These are phyloP conservation scores for Austroboletus rostrupii DNA, from an alignment of 1,284 basidiomycete species.

Conservation along the genomic window DNA sequence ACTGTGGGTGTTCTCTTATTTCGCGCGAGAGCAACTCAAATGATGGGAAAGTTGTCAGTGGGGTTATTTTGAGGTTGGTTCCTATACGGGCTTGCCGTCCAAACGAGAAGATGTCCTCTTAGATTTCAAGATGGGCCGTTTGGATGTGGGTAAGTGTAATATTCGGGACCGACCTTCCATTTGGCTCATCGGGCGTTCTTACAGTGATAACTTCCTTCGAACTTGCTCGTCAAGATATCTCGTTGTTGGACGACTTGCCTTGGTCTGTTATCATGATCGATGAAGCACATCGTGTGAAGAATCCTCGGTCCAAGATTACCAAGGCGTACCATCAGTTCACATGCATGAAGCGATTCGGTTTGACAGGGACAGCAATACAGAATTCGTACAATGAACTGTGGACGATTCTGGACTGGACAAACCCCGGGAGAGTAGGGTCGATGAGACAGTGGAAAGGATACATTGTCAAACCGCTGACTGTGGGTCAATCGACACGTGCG, in stretches of 20 bases:
- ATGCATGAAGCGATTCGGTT: conserved; percentile 65
- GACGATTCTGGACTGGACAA: conserved; percentile 80
- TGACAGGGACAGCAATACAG: conserved; percentile 84
- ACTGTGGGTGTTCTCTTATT: conserved; percentile 42
- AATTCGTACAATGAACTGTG: conserved; percentile 83
- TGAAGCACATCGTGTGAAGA: conserved; percentile 82
- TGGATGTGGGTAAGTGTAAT: conserved; percentile 62
- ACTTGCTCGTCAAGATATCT: conserved; percentile 63
- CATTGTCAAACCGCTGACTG: conserved; percentile 61
- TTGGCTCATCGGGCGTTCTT: neutral
- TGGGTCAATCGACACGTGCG: conserved; percentile 65
- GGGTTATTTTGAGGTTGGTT: conserved; percentile 77
- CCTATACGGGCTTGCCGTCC: conserved; percentile 52
- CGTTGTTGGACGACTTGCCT: conserved; percentile 55
- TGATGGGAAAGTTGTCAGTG: conserved; percentile 42
- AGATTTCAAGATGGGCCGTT: conserved; percentile 69
- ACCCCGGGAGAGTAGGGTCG: conserved; percentile 65
- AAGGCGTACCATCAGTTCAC: conserved; percentile 60
- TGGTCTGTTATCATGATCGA: conserved; percentile 77
- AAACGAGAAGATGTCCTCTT: conserved; percentile 52
- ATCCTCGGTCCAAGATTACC: conserved; percentile 59
- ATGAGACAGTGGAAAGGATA: conserved; percentile 65
- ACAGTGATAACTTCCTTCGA: conserved; percentile 73
- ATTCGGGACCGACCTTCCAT: neutral
- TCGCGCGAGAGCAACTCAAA: neutral